A percentile compares a stretch with the other conserved stretches of the same genome.
phyloP scores from a whole-genome alignment of 495 filamentous ascomycete genomes.

The Lichenothelia convexa region DNA sequence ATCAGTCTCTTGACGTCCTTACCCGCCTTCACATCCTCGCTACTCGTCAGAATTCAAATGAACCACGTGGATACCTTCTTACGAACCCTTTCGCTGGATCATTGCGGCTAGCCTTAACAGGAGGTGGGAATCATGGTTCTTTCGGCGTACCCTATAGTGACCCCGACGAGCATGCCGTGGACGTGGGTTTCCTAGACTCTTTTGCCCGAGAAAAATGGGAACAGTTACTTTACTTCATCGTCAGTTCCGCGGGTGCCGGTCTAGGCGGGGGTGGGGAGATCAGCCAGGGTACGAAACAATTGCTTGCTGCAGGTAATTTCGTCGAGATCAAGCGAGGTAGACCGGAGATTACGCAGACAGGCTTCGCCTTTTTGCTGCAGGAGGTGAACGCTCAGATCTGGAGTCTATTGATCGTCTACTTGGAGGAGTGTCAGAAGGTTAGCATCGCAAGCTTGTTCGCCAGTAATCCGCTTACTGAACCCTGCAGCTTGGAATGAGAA shows the following conservation, averaged over 20 bases:
- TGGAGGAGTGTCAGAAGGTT: constrained; percentile 59
- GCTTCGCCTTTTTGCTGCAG: constrained; percentile 86
- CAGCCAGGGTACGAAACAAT: constrained; percentile 61
- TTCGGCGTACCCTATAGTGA: constrained; percentile 67
- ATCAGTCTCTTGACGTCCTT: constrained; percentile 64
- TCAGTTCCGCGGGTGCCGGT: constrained; percentile 44
- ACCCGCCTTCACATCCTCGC: constrained; percentile 66
- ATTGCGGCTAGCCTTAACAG: constrained; percentile 67
- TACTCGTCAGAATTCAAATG: constrained; percentile 33
- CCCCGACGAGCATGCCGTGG: constrained; percentile 37
- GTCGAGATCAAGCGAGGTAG: constrained; percentile 45
- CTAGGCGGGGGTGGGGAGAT: constrained; percentile 35
- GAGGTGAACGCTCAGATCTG: constrained; percentile 94
- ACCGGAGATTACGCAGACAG: constrained; percentile 66
- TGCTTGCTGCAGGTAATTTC: constrained; percentile 61
- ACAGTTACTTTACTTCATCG: constrained; percentile 86
- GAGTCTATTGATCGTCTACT: constrained; percentile 82
- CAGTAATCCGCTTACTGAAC: neutral
- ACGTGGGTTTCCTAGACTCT: constrained; percentile 55
- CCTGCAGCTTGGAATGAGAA: constrained; percentile 49
- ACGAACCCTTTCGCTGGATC: constrained; percentile 59
- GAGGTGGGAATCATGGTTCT: constrained; percentile 64
- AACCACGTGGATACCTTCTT: constrained; percentile 48
- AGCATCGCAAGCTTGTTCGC: constrained; percentile 1
- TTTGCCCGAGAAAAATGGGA: constrained; percentile 88